Percentiles rank a stretch among this genome's conserved stretches.
Conservation (phyloP, 768 basidiomycete genomes). For the Megacollybia marginata region DNA sequence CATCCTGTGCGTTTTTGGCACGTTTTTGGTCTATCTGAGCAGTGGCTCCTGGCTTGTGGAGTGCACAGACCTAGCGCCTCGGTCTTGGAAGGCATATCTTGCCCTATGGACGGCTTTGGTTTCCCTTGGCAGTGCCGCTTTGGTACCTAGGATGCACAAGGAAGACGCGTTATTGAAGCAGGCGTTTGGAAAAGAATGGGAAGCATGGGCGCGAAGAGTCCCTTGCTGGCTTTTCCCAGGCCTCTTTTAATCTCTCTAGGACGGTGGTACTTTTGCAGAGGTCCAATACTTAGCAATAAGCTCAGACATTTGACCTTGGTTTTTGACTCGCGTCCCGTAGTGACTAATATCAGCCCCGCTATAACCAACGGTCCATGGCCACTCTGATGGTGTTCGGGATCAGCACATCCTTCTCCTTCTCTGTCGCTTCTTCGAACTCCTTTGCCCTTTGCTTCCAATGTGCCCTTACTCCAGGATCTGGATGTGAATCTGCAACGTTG, state of each 20-base stretch:
- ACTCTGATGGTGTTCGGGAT: too few species aligned
- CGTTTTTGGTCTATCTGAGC: constrained; percentile 38
- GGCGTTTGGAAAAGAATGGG: constrained; percentile 37
- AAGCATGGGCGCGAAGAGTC: constrained; percentile 32
- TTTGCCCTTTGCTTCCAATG: too few species aligned
- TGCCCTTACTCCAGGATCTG: too few species aligned
- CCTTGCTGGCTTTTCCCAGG: constrained; percentile 43
- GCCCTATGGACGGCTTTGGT: constrained; percentile 29
- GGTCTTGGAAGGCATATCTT: constrained; percentile 13
- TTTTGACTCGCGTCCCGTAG: too few species aligned
- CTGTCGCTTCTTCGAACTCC: too few species aligned
- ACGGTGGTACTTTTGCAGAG: too few species aligned
- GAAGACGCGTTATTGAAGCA: constrained; percentile 40
- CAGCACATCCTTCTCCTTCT: too few species aligned
- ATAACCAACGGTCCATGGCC: too few species aligned
- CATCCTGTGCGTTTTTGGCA: constrained; percentile 37
- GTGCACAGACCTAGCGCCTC: constrained; percentile 18
- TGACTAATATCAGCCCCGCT: too few species aligned
- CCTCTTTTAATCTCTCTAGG: constrained; percentile 6
- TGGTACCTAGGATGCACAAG: constrained; percentile 35
- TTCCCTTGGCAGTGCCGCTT: constrained; percentile 34
- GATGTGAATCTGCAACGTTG: too few species aligned
- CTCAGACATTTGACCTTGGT: too few species aligned
- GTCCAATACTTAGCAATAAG: too few species aligned
- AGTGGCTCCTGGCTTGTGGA: constrained; percentile 37